phyloP scores from a whole-genome alignment of 192 early-diverging fungal genomes.

The Cetraspora pellucida region DNA sequence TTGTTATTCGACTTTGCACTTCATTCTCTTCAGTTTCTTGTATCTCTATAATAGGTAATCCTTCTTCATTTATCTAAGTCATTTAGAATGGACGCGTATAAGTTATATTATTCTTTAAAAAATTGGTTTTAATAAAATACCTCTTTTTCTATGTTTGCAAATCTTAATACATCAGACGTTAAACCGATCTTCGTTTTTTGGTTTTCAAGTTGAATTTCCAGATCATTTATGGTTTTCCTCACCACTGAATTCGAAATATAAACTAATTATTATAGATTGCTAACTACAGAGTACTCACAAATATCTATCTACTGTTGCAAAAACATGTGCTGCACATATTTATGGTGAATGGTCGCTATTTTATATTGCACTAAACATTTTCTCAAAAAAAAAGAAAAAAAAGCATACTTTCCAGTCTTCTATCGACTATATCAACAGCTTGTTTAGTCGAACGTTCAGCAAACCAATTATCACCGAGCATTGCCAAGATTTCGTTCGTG shows the following conservation, averaged over 20 bases:
- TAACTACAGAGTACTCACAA: too few relatives aligned
- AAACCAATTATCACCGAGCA: conserved; percentile 95
- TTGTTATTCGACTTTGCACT: conserved; percentile 34
- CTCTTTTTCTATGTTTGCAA: background rate
- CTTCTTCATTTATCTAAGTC: conserved; percentile 73
- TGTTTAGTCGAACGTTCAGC: conserved; percentile 76
- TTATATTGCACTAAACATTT: background rate
- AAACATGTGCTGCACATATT: background rate
- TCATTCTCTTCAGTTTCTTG: conserved; percentile 45
- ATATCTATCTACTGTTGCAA: too few relatives aligned
- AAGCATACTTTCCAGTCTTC: conserved; percentile 66
- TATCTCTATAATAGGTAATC: conserved; percentile 63
- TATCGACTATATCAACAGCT: conserved; percentile 70
- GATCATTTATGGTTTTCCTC: background rate
- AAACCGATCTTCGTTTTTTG: background rate
- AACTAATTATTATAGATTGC: background rate
- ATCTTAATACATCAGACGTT: conserved; percentile 23
- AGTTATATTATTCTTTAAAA: background rate
- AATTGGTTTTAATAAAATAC: conserved; percentile 12
- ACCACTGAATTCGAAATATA: conserved; percentile 7
- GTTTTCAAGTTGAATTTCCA: conserved; percentile 10
- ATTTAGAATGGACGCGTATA: background rate
- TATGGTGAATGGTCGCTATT: background rate
- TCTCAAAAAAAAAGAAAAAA: background rate
- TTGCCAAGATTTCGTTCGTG: conserved; percentile 89